These are phyloP conservation scores for Paraphaeosphaeria minitans DNA, from an alignment of 2,329 filamentous ascomycete species.

Conservation along the genomic window DNA sequence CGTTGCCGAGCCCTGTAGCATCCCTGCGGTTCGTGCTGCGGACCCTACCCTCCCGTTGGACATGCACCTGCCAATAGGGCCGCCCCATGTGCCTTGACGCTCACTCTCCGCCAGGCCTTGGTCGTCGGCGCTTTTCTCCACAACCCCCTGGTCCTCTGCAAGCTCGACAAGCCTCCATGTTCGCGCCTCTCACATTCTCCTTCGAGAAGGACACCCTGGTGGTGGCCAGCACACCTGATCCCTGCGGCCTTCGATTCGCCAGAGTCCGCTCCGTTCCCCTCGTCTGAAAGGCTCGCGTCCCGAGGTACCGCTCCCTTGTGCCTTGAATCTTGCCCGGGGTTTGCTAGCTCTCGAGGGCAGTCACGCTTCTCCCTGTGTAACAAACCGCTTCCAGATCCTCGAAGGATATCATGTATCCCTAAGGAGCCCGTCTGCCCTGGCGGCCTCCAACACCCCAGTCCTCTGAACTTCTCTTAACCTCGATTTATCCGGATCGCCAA, in stretches of 20 bases:
- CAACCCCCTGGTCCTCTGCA: conserved; percentile 42
- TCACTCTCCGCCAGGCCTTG: conserved; percentile 47
- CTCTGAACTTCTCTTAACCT: conserved; percentile 44
- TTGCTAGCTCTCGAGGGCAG: conserved; percentile 44
- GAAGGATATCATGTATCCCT: conserved; percentile 47
- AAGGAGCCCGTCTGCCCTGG: conserved; percentile 43
- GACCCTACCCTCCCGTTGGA: conserved; percentile 44
- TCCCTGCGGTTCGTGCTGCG: conserved; percentile 34
- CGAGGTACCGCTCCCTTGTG: conserved; percentile 49
- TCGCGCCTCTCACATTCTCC: conserved; percentile 43
- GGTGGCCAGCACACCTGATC: conserved; percentile 42
- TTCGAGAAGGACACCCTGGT: conserved; percentile 42
- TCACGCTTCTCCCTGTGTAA: conserved; percentile 49
- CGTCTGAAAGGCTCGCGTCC: conserved; percentile 44
- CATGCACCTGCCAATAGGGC: conserved; percentile 46
- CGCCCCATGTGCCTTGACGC: conserved; percentile 39
- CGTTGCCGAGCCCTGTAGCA: conserved; percentile 49
- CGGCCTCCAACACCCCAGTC: conserved; percentile 40
- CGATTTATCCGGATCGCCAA: conserved; percentile 50
- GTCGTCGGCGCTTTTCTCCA: conserved; percentile 49
- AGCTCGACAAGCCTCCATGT: conserved; percentile 41
- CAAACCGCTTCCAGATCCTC: conserved; percentile 46
- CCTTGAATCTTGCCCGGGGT: conserved; percentile 34
- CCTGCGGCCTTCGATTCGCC: conserved; percentile 44
- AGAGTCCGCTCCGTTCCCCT: conserved; percentile 41